phyloP scores from a whole-genome alignment of 176 grass and related monocot genomes.

The Pontederia crassipes region DNA sequence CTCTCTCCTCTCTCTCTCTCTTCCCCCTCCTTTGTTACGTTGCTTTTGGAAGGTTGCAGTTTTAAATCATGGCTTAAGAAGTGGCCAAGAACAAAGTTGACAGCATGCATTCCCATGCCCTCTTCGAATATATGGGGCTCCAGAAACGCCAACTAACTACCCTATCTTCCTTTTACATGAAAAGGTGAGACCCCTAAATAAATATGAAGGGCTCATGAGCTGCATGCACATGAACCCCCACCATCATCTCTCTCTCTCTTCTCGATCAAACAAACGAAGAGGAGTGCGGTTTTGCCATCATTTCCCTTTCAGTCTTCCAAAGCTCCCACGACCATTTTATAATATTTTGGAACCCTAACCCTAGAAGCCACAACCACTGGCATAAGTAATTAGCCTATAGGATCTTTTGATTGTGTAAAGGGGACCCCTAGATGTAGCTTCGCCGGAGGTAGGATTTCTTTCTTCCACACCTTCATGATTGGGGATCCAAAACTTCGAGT shows the following conservation, averaged over 20 bases:
- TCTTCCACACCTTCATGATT: no score
- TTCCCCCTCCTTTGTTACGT: background rate
- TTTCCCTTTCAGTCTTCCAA: no score
- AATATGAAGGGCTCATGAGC: background rate
- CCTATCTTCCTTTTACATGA: background rate
- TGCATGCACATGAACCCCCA: background rate
- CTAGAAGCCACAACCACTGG: no score
- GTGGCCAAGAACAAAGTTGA: constrained; percentile 1
- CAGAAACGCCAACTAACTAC: background rate
- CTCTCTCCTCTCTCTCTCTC: background rate
- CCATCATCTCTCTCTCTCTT: background rate
- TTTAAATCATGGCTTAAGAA: background rate
- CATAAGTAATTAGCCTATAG: no score
- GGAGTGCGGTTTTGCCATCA: background rate
- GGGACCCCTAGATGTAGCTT: no score
- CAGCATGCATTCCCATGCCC: constrained; percentile 2
- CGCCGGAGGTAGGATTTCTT: no score
- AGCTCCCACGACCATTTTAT: no score
- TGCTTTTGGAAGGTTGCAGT: background rate
- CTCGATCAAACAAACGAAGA: background rate
- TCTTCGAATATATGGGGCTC: background rate
- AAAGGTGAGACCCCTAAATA: background rate
- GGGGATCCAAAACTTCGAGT: no score
- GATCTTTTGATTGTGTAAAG: no score
- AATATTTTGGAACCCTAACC: background rate